phyloP scores from a whole-genome alignment of 495 filamentous ascomycete species.

The Aspergillus mulundensis region DNA sequence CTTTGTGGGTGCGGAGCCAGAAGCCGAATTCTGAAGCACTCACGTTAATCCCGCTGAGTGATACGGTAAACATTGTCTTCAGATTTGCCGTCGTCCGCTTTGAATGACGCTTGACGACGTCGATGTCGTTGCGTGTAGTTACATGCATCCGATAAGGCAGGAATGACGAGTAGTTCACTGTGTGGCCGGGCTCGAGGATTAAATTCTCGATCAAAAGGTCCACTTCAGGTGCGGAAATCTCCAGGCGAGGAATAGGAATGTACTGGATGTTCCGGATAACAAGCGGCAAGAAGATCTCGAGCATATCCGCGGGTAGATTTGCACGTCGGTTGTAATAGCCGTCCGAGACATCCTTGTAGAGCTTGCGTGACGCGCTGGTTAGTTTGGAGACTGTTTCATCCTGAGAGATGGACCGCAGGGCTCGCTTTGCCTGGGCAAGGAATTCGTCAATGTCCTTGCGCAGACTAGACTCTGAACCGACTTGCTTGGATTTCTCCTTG shows the following conservation, averaged over 20 bases:
- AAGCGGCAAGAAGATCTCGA: conserved; percentile 76
- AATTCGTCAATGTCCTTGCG: conserved; percentile 70
- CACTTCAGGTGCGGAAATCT: conserved; percentile 74
- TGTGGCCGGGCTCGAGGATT: conserved; percentile 81
- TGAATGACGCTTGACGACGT: conserved; percentile 75
- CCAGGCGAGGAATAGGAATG: conserved; percentile 82
- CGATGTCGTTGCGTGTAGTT: conserved; percentile 79
- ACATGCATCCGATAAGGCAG: conserved; percentile 78
- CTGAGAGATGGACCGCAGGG: conserved; percentile 60
- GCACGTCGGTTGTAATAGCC: conserved; percentile 53
- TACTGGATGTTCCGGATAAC: conserved; percentile 74
- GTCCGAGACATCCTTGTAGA: conserved; percentile 65
- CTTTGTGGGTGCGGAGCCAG: conserved; percentile 64
- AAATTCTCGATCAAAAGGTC: conserved; percentile 88
- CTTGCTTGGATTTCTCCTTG: conserved; percentile 58
- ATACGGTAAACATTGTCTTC: conserved; percentile 68
- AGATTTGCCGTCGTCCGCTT: conserved; percentile 59
- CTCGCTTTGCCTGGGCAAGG: conserved; percentile 62
- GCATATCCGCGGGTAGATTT: conserved; percentile 67
- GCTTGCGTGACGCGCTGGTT: conserved; percentile 55
- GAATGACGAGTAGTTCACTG: conserved; percentile 83
- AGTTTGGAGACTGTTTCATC: conserved; percentile 70
- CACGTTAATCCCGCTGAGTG: conserved; percentile 73
- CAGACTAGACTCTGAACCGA: conserved; percentile 60
- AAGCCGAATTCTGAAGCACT: conserved; percentile 84